These are phyloP conservation scores for Hydnomerulius pinastri DNA, from an alignment of 768 basidiomycete genomes.

Conservation along the genomic window DNA sequence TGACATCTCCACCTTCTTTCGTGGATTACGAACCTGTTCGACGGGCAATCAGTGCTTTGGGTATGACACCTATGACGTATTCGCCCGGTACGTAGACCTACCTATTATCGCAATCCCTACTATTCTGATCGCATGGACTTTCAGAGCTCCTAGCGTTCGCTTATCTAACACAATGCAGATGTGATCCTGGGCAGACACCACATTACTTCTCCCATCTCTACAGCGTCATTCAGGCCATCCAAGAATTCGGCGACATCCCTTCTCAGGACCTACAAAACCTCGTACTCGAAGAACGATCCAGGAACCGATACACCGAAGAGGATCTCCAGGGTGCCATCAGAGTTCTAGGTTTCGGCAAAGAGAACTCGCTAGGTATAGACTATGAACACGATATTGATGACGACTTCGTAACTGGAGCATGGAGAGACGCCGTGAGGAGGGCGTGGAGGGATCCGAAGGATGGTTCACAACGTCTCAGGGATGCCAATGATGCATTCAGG, in stretches of 20 bases:
- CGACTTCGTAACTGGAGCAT: conserved; percentile 69
- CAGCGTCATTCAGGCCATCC: conserved; percentile 50
- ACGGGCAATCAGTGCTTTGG: conserved; percentile 50
- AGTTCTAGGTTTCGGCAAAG: conserved; percentile 67
- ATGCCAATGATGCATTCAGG: conserved; percentile 68
- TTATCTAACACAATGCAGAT: conserved; percentile 80
- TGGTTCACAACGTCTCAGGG: conserved; percentile 48
- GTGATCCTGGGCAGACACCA: conserved; percentile 66
- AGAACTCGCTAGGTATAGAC: conserved; percentile 62
- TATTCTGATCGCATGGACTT: conserved; percentile 4
- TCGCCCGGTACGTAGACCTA: conserved; percentile 51
- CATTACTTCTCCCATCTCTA: conserved; percentile 64
- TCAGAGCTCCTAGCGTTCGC: conserved; percentile 76
- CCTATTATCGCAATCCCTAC: background rate
- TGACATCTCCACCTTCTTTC: conserved; percentile 45
- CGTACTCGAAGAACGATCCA: conserved; percentile 58
- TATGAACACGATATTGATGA: conserved; percentile 70
- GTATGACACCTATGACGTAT: conserved; percentile 67
- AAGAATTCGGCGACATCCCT: conserved; percentile 48
- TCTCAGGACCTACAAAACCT: conserved; percentile 55
- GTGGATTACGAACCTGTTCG: conserved; percentile 41
- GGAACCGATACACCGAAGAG: conserved; percentile 61
- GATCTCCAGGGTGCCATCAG: conserved; percentile 52
- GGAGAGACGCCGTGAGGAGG: conserved; percentile 59
- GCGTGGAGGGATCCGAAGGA: conserved; percentile 50